Percentiles rank a stretch among this genome's conserved stretches.
phyloP scores from a whole-genome alignment of 2,329 filamentous ascomycete genomes.

The Aureobasidium vineae region DNA sequence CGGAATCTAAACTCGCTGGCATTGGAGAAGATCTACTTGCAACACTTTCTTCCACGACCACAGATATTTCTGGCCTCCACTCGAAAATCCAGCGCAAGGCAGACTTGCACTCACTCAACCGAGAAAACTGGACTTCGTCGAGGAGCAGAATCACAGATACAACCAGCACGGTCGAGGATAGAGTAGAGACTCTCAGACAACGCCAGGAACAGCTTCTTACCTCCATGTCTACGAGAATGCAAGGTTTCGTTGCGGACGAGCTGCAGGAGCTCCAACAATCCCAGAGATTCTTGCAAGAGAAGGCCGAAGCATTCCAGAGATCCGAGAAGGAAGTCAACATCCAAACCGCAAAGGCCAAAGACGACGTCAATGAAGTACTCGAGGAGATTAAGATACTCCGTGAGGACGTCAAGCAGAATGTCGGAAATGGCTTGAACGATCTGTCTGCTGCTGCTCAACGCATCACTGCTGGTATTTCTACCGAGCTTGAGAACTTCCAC shows the following conservation, averaged over 20 bases:
- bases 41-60: conserved; percentile 73
- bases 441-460: conserved; percentile 81
- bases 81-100: conserved; percentile 85
- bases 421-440: conserved; percentile 79
- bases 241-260: conserved; percentile 72
- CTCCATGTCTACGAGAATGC: conserved; percentile 68
- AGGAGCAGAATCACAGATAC: conserved; percentile 73
- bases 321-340: conserved; percentile 67
- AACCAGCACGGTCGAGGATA: conserved; percentile 71
- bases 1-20: conserved; percentile 71
- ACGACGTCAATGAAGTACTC: conserved; percentile 86
- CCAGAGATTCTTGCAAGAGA: conserved; percentile 67
- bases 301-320: conserved; percentile 64
- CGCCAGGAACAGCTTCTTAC: conserved; percentile 71
- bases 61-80: conserved; percentile 76
- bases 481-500: conserved; percentile 82
- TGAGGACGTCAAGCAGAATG: conserved; percentile 80
- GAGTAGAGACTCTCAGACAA: conserved; percentile 68
- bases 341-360: conserved; percentile 67
- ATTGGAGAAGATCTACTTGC: conserved; percentile 74
- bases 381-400: conserved; percentile 89
- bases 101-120: conserved; percentile 76
- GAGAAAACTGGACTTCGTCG: conserved; percentile 72
- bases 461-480: conserved; percentile 85
- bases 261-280: conserved; percentile 68